Evolutionary conservation across 163 green algal genomes (phyloP).

Genomic region (Scenedesmus sp.): DNA sequence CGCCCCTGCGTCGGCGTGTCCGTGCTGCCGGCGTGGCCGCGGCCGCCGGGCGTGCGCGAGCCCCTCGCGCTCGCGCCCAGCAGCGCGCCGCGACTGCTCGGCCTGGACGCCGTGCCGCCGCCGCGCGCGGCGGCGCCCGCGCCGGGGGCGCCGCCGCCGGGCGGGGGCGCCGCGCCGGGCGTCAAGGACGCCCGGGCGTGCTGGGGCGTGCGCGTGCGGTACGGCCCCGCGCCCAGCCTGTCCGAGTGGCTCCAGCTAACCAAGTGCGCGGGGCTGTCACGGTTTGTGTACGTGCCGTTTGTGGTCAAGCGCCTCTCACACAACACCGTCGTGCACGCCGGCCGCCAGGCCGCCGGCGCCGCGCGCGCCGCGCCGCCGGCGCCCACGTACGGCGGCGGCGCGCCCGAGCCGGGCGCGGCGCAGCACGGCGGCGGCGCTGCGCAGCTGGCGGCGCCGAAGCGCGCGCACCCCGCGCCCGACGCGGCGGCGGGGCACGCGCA

Average conservation of each 20-base stretch:
- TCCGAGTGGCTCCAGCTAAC: slow-evolving; percentile 18
- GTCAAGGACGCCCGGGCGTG: slow-evolving; percentile 8
- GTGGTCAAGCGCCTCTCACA: too few relatives aligned
- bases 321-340: too few relatives aligned
- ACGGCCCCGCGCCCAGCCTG: not conserved
- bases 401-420: too few relatives aligned
- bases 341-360: too few relatives aligned
- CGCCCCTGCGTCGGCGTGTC: slow-evolving; percentile 30
- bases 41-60: not conserved
- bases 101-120: slow-evolving; percentile 1
- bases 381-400: too few relatives aligned
- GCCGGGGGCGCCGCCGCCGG: not conserved
- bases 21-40: slow-evolving; percentile 3
- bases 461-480: too few relatives aligned
- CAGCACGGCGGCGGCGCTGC: too few relatives aligned
- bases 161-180: not conserved
- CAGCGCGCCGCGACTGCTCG: slow-evolving; percentile 2
- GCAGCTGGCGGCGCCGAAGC: too few relatives aligned
- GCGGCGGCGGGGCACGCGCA: too few relatives aligned
- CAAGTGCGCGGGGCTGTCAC: slow-evolving; percentile 13
- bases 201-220: slow-evolving; percentile 28
- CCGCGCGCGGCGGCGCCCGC: not conserved
- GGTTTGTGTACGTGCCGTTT: slow-evolving; percentile 39
- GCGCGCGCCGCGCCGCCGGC: too few relatives aligned
- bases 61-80: not conserved